These are phyloP conservation scores for Boletus rex-veris DNA, from an alignment of 768 basidiomycete genomes.

Conservation along the genomic window DNA sequence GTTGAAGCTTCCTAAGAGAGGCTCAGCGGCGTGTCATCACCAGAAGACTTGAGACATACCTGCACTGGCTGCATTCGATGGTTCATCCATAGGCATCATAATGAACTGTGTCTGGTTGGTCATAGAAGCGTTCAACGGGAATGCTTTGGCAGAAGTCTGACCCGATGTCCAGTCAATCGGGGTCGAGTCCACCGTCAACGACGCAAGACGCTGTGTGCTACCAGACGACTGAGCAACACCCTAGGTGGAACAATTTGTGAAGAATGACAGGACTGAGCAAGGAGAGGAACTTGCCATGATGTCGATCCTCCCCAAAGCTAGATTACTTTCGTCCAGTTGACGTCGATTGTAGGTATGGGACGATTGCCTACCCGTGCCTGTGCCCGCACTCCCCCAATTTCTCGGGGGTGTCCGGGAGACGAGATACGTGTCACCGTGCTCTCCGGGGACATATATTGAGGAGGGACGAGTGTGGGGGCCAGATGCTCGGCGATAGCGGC, in stretches of 20 bases:
- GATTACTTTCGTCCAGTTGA: slow-evolving; percentile 13
- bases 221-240: neutral
- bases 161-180: slow-evolving; percentile 30
- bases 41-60: slow-evolving; percentile 11
- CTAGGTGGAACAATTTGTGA: slow-evolving; percentile 1
- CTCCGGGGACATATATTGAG: slow-evolving; percentile 22
- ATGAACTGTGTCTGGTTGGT: slow-evolving; percentile 43
- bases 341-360: slow-evolving; percentile 4
- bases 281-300: slow-evolving; percentile 41
- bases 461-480: slow-evolving; percentile 13
- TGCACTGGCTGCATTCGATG: neutral
- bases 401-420: slow-evolving; percentile 15
- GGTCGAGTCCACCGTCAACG: slow-evolving; percentile 18
- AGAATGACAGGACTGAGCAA: slow-evolving; percentile 2
- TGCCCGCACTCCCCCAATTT: neutral
- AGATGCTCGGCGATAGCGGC: slow-evolving; percentile 14
- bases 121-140: slow-evolving; percentile 48
- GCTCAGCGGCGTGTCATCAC: neutral
- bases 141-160: slow-evolving; percentile 26
- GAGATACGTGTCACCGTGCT: slow-evolving; percentile 27
- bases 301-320: slow-evolving; percentile 43
- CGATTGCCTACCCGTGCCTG: neutral
- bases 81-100: slow-evolving; percentile 31
- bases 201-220: slow-evolving; percentile 18
- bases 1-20: slow-evolving; percentile 9